Conservation (phyloP, 2,329 filamentous ascomycete genomes). For the Exophiala dermatitidis region DNA sequence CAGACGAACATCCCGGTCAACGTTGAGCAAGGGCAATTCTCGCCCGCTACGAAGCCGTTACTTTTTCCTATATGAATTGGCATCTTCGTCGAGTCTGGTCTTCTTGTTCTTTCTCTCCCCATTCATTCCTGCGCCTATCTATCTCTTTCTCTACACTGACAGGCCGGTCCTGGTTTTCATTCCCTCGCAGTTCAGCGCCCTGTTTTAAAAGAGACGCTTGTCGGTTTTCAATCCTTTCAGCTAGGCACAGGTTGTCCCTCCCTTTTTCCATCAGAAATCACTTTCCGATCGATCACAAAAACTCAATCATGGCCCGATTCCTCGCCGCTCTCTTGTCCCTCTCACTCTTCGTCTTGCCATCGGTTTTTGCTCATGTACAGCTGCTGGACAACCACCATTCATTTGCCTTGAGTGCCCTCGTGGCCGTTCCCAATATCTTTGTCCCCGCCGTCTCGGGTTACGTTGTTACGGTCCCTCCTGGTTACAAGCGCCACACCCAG, state of each 20-base stretch:
- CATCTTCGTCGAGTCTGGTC: not conserved
- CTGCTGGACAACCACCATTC: slow-evolving; percentile 2
- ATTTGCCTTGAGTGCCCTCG: slow-evolving; percentile 7
- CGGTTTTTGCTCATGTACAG: slow-evolving; percentile 10
- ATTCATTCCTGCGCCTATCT: not conserved
- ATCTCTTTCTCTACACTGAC: slow-evolving; percentile 4
- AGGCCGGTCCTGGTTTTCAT: slow-evolving; percentile 15
- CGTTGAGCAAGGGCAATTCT: not conserved
- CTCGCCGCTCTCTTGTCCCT: slow-evolving; percentile 7
- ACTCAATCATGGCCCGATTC: slow-evolving; percentile 15
- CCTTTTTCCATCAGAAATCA: not conserved
- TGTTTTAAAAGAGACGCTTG: not conserved
- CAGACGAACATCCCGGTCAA: not conserved
- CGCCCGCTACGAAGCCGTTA: not conserved
- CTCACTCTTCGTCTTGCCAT: slow-evolving; percentile 10
- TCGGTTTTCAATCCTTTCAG: not conserved
- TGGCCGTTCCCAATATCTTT: slow-evolving; percentile 2
- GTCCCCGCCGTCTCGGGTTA: slow-evolving; percentile 7
- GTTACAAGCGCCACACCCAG: slow-evolving; percentile 1
- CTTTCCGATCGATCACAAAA: not conserved
- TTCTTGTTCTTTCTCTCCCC: not conserved
- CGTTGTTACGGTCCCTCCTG: slow-evolving; percentile 5
- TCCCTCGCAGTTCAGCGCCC: slow-evolving; percentile 1
- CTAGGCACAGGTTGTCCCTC: slow-evolving; percentile 15
- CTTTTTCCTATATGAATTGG: slow-evolving; percentile 8